Evolutionary conservation across 345 rosid genomes (phyloP), one percentile per base, ranked within the genome.

Genomic region (Citrus sinensis): DNA sequence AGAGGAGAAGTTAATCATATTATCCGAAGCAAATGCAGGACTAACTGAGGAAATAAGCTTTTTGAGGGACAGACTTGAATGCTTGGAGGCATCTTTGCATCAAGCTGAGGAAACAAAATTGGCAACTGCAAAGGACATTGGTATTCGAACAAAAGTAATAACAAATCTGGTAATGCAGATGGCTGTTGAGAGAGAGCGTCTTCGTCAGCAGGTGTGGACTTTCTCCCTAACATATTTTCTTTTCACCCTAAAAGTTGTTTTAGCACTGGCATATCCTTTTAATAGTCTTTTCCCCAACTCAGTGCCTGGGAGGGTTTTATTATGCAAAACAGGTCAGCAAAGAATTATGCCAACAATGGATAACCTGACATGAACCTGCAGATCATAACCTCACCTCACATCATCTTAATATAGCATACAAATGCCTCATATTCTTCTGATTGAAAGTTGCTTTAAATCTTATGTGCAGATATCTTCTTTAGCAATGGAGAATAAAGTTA

Each of bases 151-250:
- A 80, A 89, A 89, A 89, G 85, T 89, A 83, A 90, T 96, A 81
- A 87, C 88, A n/a, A 92, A 92, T 82, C 79, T 93, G 78, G 87
- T 96, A 74, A 83, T 91, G 90, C 95, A 86, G 79, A 80, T 96
- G 56, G 90, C 93, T 65, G 56, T 87, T 27, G 98, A 94, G 88
- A 90, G 98, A 85, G 98, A 94, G 79, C 95, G 93, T 34, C 95
- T 96, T 76, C 89, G 87, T 80, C 90, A 87, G 83, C 95, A 94
- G 99, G 99, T 92, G 71, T 78, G 46, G 65, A 61, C 62, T 29
- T 74, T 72, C 56, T 73, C 40, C 27, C 30, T 67, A 22, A 4
- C 20, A 46, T 16, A 51, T 70, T 46, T 51, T 13, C 19, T 49
- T 59, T 32, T 78, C 34, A 62, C 34, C 17, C 56, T 80, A 46